These are phyloP conservation scores for Hypoxylon rickii DNA, from an alignment of 495 filamentous ascomycete species.

Conservation along the genomic window DNA sequence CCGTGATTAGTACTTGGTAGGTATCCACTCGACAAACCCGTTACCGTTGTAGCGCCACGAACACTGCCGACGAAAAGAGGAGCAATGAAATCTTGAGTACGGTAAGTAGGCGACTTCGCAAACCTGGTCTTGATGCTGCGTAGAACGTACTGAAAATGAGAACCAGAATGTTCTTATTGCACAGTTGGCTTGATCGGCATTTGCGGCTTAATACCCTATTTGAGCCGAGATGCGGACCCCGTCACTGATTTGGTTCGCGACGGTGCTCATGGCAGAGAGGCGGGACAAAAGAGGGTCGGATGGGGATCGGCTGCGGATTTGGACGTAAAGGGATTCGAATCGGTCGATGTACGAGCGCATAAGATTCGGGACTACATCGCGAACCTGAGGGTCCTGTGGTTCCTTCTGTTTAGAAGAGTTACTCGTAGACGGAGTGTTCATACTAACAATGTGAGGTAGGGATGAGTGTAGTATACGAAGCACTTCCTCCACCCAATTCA, in stretches of 20 bases:
- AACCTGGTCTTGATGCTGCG: too few species aligned
- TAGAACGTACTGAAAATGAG: too few species aligned
- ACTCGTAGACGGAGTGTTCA: slow-evolving; percentile 3
- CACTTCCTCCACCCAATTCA: slow-evolving; percentile 78
- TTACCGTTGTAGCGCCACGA: too few species aligned
- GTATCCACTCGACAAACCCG: too few species aligned
- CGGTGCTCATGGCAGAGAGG: slow-evolving; percentile 31
- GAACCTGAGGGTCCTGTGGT: slow-evolving; percentile 72
- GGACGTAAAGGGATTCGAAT: slow-evolving; percentile 71
- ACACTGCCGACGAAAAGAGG: too few species aligned
- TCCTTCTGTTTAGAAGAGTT: slow-evolving; percentile 23
- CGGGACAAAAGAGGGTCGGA: slow-evolving; percentile 53
- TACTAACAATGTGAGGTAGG: slow-evolving; percentile 53
- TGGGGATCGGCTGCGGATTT: slow-evolving; percentile 63
- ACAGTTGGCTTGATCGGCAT: too few species aligned
- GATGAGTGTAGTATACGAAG: slow-evolving; percentile 55
- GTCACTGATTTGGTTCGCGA: slow-evolving; percentile 28
- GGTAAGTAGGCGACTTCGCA: too few species aligned
- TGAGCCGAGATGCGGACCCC: background rate
- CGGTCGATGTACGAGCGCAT: slow-evolving; percentile 74
- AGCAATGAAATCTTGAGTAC: too few species aligned
- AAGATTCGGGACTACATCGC: slow-evolving; percentile 71
- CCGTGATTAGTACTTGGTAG: too few species aligned
- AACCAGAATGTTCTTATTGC: too few species aligned
- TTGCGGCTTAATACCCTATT: slow-evolving; percentile 3